Percentiles rank a stretch among this genome's conserved stretches.
Evolutionary conservation across 1,284 basidiomycete genomes (phyloP).

Genomic region (Melampsora larici-populina): DNA sequence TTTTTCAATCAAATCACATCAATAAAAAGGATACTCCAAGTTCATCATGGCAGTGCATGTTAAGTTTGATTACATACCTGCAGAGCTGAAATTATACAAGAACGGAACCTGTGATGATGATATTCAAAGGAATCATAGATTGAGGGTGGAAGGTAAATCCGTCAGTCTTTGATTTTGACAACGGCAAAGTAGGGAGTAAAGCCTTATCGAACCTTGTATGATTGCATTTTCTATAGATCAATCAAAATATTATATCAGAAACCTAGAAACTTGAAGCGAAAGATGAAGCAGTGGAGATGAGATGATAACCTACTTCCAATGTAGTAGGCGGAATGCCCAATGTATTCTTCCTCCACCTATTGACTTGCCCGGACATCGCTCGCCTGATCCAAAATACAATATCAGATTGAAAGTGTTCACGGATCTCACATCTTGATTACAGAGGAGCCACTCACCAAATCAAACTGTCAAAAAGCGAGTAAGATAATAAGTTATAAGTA

Average conservation of each 20-base stretch:
- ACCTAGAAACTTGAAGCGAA: constrained; percentile 71
- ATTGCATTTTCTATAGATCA: constrained; percentile 28
- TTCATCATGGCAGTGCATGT: neutral
- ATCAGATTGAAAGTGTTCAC: no score
- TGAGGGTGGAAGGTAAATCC: no score
- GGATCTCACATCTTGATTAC: no score
- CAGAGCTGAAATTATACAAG: constrained; percentile 52
- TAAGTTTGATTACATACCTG: constrained; percentile 24
- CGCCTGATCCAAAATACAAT: constrained; percentile 11
- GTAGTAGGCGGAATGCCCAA: constrained; percentile 74
- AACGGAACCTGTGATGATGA: constrained; percentile 46
- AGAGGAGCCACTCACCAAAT: constrained; percentile 46
- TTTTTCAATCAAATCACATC: constrained; percentile 32
- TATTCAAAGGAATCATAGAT: neutral
- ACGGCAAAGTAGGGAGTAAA: neutral
- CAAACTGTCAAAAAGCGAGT: constrained; percentile 89
- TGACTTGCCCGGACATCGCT: constrained; percentile 79
- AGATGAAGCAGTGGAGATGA: constrained; percentile 93
- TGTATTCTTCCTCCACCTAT: constrained; percentile 79
- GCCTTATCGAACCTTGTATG: constrained; percentile 20
- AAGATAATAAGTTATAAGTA: constrained; percentile 60
- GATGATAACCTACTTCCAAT: constrained; percentile 83
- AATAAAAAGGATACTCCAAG: neutral
- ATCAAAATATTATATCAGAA: neutral
- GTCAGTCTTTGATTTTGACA: no score